Evolutionary conservation across 2,329 filamentous ascomycete genomes (phyloP).

Genomic region (Mycosphaerella arachidis): DNA sequence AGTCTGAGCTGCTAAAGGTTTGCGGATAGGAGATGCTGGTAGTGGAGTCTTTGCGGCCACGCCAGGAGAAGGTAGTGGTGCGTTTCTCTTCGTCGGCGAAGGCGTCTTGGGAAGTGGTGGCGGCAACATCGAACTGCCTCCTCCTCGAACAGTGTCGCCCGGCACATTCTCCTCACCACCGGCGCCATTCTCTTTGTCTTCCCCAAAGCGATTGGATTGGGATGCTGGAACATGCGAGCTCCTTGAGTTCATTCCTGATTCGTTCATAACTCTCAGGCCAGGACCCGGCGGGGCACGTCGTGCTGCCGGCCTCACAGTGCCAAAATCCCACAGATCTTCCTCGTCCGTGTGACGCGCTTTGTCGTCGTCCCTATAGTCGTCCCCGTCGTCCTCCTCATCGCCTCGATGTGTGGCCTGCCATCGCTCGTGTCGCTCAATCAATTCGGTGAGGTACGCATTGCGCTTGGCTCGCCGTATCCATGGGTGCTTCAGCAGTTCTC

Average conservation of each 20-base stretch:
- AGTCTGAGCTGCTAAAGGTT: conserved; percentile 34
- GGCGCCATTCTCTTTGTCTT: conserved; percentile 33
- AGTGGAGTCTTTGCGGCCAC: conserved; percentile 43
- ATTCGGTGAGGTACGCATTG: conserved; percentile 90
- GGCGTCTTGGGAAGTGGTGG: conserved; percentile 36
- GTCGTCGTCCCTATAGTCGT: conserved; percentile 48
- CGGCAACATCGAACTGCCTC: conserved; percentile 30
- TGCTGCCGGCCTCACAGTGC: conserved; percentile 79
- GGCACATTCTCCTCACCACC: conserved; percentile 35
- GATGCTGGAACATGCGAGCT: conserved; percentile 39
- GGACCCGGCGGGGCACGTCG: conserved; percentile 51
- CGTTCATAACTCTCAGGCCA: conserved; percentile 70
- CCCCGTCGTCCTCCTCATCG: conserved; percentile 60
- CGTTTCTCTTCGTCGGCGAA: conserved; percentile 41
- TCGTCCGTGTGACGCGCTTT: conserved; percentile 50
- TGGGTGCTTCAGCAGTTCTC: conserved; percentile 79
- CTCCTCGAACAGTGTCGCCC: conserved; percentile 9
- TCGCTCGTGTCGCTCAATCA: conserved; percentile 84
- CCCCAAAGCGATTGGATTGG: conserved; percentile 32
- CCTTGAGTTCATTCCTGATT: conserved; percentile 73
- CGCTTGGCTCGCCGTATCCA: conserved; percentile 91
- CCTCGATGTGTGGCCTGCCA: conserved; percentile 80
- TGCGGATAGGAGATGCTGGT: conserved; percentile 44
- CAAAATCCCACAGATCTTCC: conserved; percentile 98
- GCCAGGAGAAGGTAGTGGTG: conserved; percentile 34